Conservation (phyloP, 1,139 yeast species). For the Geotrichum phurueaensis region DNA sequence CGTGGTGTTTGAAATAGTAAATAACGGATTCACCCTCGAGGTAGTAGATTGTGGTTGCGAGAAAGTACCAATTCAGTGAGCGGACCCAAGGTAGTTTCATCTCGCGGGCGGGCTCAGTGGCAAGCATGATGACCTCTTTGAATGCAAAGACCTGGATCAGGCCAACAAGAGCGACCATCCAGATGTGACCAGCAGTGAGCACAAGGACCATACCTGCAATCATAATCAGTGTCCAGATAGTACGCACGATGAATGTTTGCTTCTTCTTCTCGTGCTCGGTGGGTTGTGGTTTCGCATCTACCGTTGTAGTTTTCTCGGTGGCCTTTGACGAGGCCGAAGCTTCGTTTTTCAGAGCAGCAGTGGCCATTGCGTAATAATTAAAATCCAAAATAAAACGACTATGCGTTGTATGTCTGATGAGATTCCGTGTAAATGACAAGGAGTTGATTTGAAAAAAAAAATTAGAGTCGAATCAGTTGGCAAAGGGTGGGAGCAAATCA, state of each 20-base stretch:
- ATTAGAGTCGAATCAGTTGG: too few relatives aligned
- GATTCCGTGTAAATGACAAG: too few relatives aligned
- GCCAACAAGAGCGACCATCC: conserved; percentile 67
- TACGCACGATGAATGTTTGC: conserved; percentile 78
- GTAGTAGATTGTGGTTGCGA: conserved; percentile 74
- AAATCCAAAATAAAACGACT: too few relatives aligned
- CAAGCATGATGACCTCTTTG: conserved; percentile 77
- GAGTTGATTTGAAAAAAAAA: too few relatives aligned
- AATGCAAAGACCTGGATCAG: conserved; percentile 76
- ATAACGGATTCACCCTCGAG: conserved; percentile 82
- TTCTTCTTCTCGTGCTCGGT: conserved; percentile 54
- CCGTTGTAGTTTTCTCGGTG: too few relatives aligned
- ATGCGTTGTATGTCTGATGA: too few relatives aligned
- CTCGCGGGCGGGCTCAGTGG: conserved; percentile 81
- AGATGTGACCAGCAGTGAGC: conserved; percentile 81
- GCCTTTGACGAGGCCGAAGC: too few relatives aligned
- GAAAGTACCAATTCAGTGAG: conserved; percentile 76
- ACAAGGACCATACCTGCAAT: conserved; percentile 63
- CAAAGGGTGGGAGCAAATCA: too few relatives aligned
- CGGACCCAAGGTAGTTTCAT: conserved; percentile 77
- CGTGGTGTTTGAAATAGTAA: conserved; percentile 49
- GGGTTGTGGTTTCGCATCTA: neutral
- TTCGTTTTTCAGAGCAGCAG: too few relatives aligned
- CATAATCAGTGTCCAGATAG: conserved; percentile 93
- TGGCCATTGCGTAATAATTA: too few relatives aligned